Conservation (phyloP, 805 yeast species). For the Kodamaea lidongshanica region DNA sequence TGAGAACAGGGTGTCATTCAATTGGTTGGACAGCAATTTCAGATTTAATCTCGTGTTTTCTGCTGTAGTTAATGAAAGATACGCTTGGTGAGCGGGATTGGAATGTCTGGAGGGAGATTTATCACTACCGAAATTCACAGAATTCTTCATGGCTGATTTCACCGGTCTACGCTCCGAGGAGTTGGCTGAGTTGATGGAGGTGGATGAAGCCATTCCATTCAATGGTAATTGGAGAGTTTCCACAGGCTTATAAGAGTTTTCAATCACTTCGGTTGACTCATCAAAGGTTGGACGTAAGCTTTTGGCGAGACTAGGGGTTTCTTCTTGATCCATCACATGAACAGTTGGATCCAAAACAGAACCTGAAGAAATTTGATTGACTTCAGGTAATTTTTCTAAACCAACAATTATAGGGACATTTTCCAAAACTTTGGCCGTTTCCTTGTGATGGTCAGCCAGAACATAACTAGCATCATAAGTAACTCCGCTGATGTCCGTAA, state of each 20-base stretch:
- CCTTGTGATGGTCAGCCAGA: constrained; percentile 20
- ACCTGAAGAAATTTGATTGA: too few species aligned
- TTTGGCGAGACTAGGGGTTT: constrained; percentile 18
- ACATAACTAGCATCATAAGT: constrained; percentile 19
- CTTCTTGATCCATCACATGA: constrained; percentile 19
- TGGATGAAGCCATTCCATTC: constrained; percentile 17
- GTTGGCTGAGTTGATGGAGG: constrained; percentile 25
- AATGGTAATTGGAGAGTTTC: constrained; percentile 11
- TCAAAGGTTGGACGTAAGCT: constrained; percentile 30
- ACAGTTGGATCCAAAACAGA: too few species aligned
- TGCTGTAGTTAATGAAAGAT: constrained; percentile 65
- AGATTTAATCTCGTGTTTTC: constrained; percentile 75
- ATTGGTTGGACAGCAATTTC: constrained; percentile 40
- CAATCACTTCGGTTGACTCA: constrained; percentile 23
- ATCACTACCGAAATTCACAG: constrained; percentile 19
- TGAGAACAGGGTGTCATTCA: constrained; percentile 16
- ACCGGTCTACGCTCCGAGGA: constrained; percentile 33
- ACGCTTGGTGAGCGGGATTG: constrained; percentile 55
- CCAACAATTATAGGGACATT: background rate
- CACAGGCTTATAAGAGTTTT: constrained; percentile 18
- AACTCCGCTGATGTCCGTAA: constrained; percentile 6
- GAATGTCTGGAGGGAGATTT: constrained; percentile 6
- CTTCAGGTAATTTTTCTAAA: background rate
- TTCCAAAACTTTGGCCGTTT: constrained; percentile 13
- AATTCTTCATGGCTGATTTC: constrained; percentile 47